A percentile compares a stretch with the other conserved stretches of the same genome.
These are phyloP conservation scores for Clathrospora elynae DNA, from an alignment of 2,329 filamentous ascomycete species.

Conservation along the genomic window DNA sequence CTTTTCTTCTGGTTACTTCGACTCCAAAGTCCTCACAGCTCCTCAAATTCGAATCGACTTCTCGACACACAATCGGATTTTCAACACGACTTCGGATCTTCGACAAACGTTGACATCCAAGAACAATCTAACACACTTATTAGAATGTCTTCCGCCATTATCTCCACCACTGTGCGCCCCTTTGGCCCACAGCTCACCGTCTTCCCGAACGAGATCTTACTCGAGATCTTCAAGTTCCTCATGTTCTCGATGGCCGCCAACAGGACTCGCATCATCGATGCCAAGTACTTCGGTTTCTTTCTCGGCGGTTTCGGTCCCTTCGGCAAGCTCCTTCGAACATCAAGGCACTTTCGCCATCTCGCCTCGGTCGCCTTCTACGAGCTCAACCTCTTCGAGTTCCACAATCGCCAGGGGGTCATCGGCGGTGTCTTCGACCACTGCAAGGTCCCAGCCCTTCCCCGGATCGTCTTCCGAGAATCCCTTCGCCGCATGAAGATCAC, in stretches of 20 bases:
- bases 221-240: conserved; percentile 19
- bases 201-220: conserved; percentile 22
- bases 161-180: conserved; percentile 5
- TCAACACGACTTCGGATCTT: conserved; percentile 7
- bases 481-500: conserved; percentile 11
- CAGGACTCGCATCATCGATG: neutral
- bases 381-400: conserved; percentile 8
- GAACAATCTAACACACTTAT: too few relatives aligned
- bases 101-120: neutral
- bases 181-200: conserved; percentile 9
- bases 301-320: too few relatives aligned
- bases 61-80: neutral
- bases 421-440: neutral
- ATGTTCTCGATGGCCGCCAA: neutral
- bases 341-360: conserved; percentile 6
- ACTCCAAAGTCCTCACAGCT: neutral
- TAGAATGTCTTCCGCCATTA: conserved; percentile 10
- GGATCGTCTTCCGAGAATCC: neutral
- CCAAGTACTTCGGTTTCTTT: neutral
- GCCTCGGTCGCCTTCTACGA: conserved; percentile 20
- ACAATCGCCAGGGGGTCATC: neutral
- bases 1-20: neutral
- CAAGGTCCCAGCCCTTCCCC: conserved; percentile 5
- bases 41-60: neutral
- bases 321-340: conserved; percentile 6